Base-by-base conservation (phyloP, 345 rosid genomes). In the Brassica rapa region DNA sequence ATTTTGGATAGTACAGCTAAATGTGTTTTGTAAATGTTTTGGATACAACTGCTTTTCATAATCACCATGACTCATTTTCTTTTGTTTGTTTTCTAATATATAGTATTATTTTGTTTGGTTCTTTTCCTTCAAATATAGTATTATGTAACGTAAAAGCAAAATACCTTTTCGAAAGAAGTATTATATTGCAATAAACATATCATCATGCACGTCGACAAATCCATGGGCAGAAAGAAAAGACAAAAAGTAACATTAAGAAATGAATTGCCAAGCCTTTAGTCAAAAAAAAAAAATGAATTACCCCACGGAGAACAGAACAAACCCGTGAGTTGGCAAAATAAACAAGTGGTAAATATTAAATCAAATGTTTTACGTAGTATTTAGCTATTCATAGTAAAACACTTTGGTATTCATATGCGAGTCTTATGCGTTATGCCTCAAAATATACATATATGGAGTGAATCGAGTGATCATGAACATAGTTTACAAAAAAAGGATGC, bases 251-350 rank as follows among this genome's bases (percentile, higher is more conserved):
- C 56, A 51, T 51, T 51, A 11, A 46, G 6, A 46, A 46, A 46
- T 46, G 53, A 46, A 46, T 46, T 46, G 14, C 12, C 53, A 46
- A 46, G 53, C 53, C 53, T 46, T 46, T 12, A 46, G 16, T 46
- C 7, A 8, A 65, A 41, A 76, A 23, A 16, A 41, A 76, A 23
- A 16, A 43, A 77, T 51, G 57, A 23, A 30, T 49, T 3, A 76
- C 70, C 43, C 57, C 71, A 77, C 57, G 70, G 30, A 77, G 65
- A 62, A 33, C 65, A 70, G 15, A 62, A 70, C 75, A 77, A 70
- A 51, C 66, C 80, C 75, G 75, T 77, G 80, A 77, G 70, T 77
- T 77, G 75, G 75, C 65, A 62, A 56, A 75, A 71, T 6, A 23
- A 46, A n/a, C 37, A 77, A 77, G 60, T 12, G 67, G 61, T 77